Percentiles rank a stretch among this genome's conserved stretches.
Conservation (phyloP, 495 filamentous ascomycete genomes). For the Cairneyella variabilis region DNA sequence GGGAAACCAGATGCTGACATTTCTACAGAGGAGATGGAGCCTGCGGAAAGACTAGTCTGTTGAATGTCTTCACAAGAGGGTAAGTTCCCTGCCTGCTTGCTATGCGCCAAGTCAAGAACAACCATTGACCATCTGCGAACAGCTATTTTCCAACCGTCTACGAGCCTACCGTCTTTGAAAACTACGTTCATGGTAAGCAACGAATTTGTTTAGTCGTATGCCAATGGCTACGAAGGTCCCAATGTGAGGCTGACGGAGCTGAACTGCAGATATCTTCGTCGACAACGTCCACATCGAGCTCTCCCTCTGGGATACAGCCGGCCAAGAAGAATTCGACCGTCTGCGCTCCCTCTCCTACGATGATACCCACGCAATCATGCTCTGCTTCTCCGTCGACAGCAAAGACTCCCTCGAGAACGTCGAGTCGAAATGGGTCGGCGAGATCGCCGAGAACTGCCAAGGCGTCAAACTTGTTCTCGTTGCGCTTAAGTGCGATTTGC, state of each 20-base stretch:
- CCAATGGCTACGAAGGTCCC: too few species aligned
- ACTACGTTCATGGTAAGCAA: constrained; percentile 90
- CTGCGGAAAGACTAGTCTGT: constrained; percentile 92
- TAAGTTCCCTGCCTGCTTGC: constrained; percentile 45
- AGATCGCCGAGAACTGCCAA: constrained; percentile 96
- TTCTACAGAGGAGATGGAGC: constrained; percentile 83
- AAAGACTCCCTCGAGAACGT: constrained; percentile 97
- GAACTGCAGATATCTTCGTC: constrained; percentile 82
- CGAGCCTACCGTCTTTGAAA: constrained; percentile 98
- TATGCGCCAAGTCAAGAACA: too few species aligned
- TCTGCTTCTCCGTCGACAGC: constrained; percentile 96
- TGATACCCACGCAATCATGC: constrained; percentile 96
- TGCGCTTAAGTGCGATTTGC: constrained; percentile 92
- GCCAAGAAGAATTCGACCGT: constrained; percentile 98
- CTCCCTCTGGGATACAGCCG: constrained; percentile 96
- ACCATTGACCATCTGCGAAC: too few species aligned
- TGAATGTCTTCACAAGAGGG: constrained; percentile 99
- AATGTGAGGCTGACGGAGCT: too few species aligned
- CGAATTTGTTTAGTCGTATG: neutral
- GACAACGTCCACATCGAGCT: constrained; percentile 95
- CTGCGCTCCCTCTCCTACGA: constrained; percentile 94
- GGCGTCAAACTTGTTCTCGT: constrained; percentile 94
- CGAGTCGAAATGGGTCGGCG: constrained; percentile 94
- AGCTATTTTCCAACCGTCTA: constrained; percentile 99
- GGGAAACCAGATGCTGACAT: constrained; percentile 1